Base-by-base conservation (phyloP, 768 basidiomycete genomes). In the Termitomyces heimii region DNA sequence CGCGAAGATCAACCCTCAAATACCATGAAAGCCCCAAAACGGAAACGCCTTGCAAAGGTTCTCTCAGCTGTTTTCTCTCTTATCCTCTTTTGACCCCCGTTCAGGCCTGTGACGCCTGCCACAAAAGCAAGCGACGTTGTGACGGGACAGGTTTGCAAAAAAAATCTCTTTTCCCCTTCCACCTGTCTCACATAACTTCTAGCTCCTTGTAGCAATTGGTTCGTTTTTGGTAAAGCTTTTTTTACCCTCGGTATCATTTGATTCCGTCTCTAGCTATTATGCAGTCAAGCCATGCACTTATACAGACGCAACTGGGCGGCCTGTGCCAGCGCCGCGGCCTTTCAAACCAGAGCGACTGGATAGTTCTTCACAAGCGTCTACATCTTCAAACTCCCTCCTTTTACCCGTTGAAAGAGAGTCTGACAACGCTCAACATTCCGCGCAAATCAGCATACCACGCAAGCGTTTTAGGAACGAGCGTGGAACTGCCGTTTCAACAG, bases 181-280 rank as follows among this genome's bases (percentile, higher is more conserved):
- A 64, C 53, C 20, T 54, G 53, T 63, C 61, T 59, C 43, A 56
- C 39, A 40, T 34, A 63, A 54, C 60, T 53, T 64, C 48, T 70
- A 88, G 86, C 86, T 10, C 88, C 88, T 6, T 92, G 89, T 66
- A 88, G 87, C 69, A 92, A 92, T 66, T 92, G 89, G 88, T 89
- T 56, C 62, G 74, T 62, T 42, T 55, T 61, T 51, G 72, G 63
- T 47, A 50, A 24, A 28, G 31, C 22, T 39, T n/a, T n/a, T n/a
- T n/a, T 46, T 53, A 31, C 35, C 53, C 57, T 37, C 35, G 14
- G 43, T 44, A 57, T 56, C 52, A 59, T 57, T 49, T 56, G 46
- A 58, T 57, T 66, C 55, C 58, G 60, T 58, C 60, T 55, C 31
- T 66, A 92, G 89, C 64, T 90, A 84, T 68, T 92, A 86, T 68